Conservation (phyloP, 2,329 filamentous ascomycete species). For the Calycina herbarum region DNA sequence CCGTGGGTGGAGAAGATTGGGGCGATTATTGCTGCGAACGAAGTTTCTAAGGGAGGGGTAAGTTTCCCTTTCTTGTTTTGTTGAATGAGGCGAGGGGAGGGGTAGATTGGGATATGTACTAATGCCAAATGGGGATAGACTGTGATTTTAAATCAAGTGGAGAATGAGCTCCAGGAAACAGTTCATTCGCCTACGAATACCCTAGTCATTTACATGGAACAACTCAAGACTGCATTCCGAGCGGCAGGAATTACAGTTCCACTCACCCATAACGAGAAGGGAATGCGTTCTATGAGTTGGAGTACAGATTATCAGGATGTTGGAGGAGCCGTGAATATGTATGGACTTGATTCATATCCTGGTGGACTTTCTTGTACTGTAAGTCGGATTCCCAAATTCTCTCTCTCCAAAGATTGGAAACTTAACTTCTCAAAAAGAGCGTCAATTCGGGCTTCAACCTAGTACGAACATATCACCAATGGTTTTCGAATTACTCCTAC, state of each 20-base stretch:
- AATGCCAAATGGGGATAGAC: conserved; percentile 33
- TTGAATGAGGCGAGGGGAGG: not conserved
- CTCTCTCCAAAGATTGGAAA: not conserved
- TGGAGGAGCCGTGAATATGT: conserved; percentile 53
- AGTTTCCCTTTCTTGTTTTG: conserved; percentile 9
- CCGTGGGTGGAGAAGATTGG: conserved; percentile 49
- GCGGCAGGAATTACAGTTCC: conserved; percentile 51
- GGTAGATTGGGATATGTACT: not conserved
- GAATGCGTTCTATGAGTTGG: conserved; percentile 50
- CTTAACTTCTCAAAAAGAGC: conserved; percentile 34
- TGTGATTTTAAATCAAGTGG: conserved; percentile 52
- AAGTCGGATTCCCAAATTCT: not conserved
- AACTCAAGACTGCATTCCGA: conserved; percentile 47
- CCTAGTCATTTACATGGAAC: conserved; percentile 52
- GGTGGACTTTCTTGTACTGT: conserved; percentile 49
- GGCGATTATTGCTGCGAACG: conserved; percentile 49
- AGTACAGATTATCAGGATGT: conserved; percentile 56
- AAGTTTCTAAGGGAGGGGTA: conserved; percentile 50
- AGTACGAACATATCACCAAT: conserved; percentile 54
- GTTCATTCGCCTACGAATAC: conserved; percentile 45
- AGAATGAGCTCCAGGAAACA: conserved; percentile 53
- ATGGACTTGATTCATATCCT: conserved; percentile 49
- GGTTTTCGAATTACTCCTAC: conserved; percentile 56
- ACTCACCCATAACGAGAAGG: conserved; percentile 52
- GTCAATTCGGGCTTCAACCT: conserved; percentile 49